phyloP scores from a whole-genome alignment of 257 asterid genomes.

The Cynanchum wilfordii region DNA sequence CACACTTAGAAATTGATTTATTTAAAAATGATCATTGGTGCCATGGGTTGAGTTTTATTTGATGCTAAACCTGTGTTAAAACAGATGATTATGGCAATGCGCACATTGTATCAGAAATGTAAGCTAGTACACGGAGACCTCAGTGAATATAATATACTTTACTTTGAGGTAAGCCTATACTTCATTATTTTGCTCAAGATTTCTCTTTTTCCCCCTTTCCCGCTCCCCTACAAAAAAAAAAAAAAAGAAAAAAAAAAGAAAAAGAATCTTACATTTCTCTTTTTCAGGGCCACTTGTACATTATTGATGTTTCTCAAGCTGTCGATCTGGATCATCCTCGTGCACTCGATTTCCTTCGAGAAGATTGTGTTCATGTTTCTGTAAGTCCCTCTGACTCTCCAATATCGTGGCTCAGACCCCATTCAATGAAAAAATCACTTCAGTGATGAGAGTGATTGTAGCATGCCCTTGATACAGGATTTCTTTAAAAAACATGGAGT shows the following conservation, averaged over 20 bases:
- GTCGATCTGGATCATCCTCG: slow-evolving; percentile 99
- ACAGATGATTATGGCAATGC: slow-evolving; percentile 78
- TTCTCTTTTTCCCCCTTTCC: background rate
- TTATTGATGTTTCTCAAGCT: slow-evolving; percentile 92
- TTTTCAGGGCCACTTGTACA: slow-evolving; percentile 78
- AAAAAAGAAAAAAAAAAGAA: too few species aligned
- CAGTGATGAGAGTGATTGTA: background rate
- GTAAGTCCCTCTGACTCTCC: slow-evolving; percentile 34
- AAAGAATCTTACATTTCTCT: background rate
- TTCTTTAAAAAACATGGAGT: slow-evolving; percentile 84
- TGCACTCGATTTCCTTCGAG: slow-evolving; percentile 84
- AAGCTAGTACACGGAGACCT: slow-evolving; percentile 97
- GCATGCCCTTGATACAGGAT: slow-evolving; percentile 43
- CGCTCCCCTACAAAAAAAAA: too few species aligned
- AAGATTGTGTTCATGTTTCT: slow-evolving; percentile 82
- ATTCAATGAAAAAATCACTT: background rate
- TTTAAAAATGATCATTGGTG: background rate
- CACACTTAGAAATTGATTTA: background rate
- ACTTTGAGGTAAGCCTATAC: slow-evolving; percentile 56
- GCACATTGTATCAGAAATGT: slow-evolving; percentile 84
- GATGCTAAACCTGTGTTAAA: background rate
- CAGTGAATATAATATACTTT: slow-evolving; percentile 88
- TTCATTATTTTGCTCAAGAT: background rate
- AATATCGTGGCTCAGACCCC: background rate
- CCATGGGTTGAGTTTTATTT: background rate